These are phyloP conservation scores for Xanthoparmelia taractica DNA, from an alignment of 495 filamentous ascomycete genomes.

Conservation along the genomic window DNA sequence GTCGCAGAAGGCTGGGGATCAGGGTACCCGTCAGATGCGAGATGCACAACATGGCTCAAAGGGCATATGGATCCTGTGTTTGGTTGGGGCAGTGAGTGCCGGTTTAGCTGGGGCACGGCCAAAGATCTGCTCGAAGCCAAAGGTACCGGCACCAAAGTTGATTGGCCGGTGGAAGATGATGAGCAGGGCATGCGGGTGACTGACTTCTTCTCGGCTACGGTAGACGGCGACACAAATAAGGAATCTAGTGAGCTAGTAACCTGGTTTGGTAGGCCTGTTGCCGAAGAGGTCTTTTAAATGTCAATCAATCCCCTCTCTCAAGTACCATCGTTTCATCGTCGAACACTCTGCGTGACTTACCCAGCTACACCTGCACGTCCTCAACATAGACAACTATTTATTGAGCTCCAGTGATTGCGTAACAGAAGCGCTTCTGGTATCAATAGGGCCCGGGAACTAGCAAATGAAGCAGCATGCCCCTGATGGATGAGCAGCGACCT, in stretches of 20 bases:
- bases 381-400: too few relatives aligned
- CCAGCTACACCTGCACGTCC: not conserved
- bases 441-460: not conserved
- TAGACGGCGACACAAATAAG: slow-evolving; percentile 25
- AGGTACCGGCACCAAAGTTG: slow-evolving; percentile 56
- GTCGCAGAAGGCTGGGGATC: slow-evolving; percentile 62
- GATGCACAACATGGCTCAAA: slow-evolving; percentile 73
- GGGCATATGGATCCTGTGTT: slow-evolving; percentile 85
- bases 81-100: slow-evolving; percentile 86
- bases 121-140: slow-evolving; percentile 80
- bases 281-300: slow-evolving; percentile 24
- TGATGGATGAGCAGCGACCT: not conserved
- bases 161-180: slow-evolving; percentile 75
- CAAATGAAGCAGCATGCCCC: not conserved
- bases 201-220: slow-evolving; percentile 54
- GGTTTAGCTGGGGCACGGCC: slow-evolving; percentile 85
- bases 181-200: slow-evolving; percentile 58
- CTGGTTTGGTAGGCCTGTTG: slow-evolving; percentile 26
- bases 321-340: not conserved
- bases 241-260: slow-evolving; percentile 20
- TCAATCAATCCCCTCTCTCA: not conserved
- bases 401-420: not conserved
- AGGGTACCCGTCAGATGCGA: slow-evolving; percentile 85
- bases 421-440: not conserved
- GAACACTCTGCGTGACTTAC: not conserved